Conservation (phyloP, 2,329 filamentous ascomycete species). For the Aspergillus fischeri region DNA sequence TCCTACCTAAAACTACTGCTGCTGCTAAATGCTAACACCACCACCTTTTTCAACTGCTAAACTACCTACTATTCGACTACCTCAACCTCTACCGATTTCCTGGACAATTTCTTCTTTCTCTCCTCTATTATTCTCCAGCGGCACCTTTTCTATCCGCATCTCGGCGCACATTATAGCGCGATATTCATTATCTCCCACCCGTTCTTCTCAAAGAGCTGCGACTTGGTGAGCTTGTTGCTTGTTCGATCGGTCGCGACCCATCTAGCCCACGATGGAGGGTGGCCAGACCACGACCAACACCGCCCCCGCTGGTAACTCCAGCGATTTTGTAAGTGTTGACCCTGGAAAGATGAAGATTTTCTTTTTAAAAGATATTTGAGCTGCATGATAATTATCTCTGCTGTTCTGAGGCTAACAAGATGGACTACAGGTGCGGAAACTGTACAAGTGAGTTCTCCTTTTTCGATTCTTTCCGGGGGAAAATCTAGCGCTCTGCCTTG, state of each 20-base stretch:
- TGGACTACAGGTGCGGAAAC: slow-evolving; percentile 75
- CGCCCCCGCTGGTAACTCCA: slow-evolving; percentile 70
- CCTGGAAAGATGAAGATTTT: slow-evolving; percentile 14
- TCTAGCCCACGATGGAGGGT: slow-evolving; percentile 44
- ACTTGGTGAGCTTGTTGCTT: slow-evolving; percentile 24
- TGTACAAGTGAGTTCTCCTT: slow-evolving; percentile 75
- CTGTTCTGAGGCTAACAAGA: slow-evolving; percentile 17
- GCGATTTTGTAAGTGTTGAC: slow-evolving; percentile 77
- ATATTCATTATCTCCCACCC: slow-evolving; percentile 8
- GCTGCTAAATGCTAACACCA: slow-evolving; percentile 2
- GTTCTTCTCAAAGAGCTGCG: slow-evolving; percentile 16
- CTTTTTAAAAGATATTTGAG: not conserved
- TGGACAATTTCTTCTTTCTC: slow-evolving; percentile 1
- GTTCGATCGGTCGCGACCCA: slow-evolving; percentile 38
- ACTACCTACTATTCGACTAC: slow-evolving; percentile 9
- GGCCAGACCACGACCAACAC: slow-evolving; percentile 39
- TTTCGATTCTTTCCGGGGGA: slow-evolving; percentile 8
- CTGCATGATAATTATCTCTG: slow-evolving; percentile 24
- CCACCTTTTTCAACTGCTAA: not conserved
- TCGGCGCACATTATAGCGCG: not conserved
- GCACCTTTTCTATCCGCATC: not conserved
- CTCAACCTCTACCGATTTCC: slow-evolving; percentile 1
- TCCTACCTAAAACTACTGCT: slow-evolving; percentile 6
- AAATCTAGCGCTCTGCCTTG: slow-evolving; percentile 5
- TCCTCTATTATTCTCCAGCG: not conserved